Evolutionary conservation across 129 eudicot species (phyloP), one percentile per base, ranked within the genome.

Genomic region (Ambrosia artemisiifolia): DNA sequence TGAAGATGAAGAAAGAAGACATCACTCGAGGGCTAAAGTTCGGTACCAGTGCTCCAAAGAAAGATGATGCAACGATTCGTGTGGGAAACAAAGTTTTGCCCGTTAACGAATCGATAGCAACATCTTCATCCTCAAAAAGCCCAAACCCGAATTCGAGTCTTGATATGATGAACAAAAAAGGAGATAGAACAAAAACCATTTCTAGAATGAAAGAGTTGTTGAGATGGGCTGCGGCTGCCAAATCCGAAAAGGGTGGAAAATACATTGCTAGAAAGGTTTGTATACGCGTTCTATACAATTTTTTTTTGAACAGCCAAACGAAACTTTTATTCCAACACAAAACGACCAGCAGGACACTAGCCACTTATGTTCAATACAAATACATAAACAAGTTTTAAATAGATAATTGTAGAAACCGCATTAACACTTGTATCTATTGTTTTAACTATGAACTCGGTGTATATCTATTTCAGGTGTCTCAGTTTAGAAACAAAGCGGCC

Each of bases 21-120:
- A 63, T 80, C 16, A 77, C 76, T 73, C 69, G 85, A 59, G 84
- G 91, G 57, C 62, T 81, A 78, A 78, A 63, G 61, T 63, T 78
- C 2, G 44, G 61, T 24, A 24, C 1, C 17, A 76, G 79, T 20
- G 24, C 32, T 17, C 47, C 42, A 59, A 72, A 75, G 28, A 81
- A 80, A 28, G 73, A 67, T 38, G 78, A 70, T 11, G 70, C 55
- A 3, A 19, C 63, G 7, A 33, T 40, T 57, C 82, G 78, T 40
- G 88, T 75, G 3, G 86, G 88, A 60, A 90, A 82, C 69, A 89
- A 94, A 79, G 95, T 94, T n/a, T 83, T 90, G 71, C 98, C 96
- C 11, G 74, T 94, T 4, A 79, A 48, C 32, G 96, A 90, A 49
- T 71, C 82, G 16, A 56, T 63, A n/a, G 65, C 88, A 20, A 49